Percentiles rank a stretch among this genome's conserved stretches.
These are phyloP conservation scores for Tarenaya hassleriana DNA, from an alignment of 345 rosid genomes.

Conservation along the genomic window DNA sequence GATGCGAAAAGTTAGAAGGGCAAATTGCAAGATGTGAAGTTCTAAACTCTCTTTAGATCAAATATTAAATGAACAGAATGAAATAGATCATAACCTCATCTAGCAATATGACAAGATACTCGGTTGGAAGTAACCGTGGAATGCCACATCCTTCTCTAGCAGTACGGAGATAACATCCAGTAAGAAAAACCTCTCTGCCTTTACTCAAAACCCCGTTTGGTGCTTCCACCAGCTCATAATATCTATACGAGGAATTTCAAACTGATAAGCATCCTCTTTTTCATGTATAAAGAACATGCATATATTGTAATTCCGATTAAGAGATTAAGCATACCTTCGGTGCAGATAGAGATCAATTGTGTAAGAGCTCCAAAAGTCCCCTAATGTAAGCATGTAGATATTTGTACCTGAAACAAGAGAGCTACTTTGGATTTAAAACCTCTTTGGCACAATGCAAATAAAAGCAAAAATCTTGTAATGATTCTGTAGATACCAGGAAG, in stretches of 20 bases:
- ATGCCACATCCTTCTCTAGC: constrained; percentile 81
- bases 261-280: constrained; percentile 13
- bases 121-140: constrained; percentile 87
- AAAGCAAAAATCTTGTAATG: constrained; percentile 10
- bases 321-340: constrained; percentile 44
- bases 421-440: constrained; percentile 4
- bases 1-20: constrained; percentile 2
- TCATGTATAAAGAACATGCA: too few relatives aligned
- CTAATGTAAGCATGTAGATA: constrained; percentile 82
- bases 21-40: constrained; percentile 8
- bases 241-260: constrained; percentile 36
- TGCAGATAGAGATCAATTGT: constrained; percentile 90
- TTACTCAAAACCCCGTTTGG: constrained; percentile 65
- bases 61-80: constrained; percentile 3
- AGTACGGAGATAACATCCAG: constrained; percentile 88
- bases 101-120: constrained; percentile 77
- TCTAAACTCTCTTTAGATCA: neutral
- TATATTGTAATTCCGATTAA: constrained; percentile 3
- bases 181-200: constrained; percentile 82
- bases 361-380: constrained; percentile 94
- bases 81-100: constrained; percentile 55
- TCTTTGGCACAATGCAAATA: neutral
- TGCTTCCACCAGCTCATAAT: constrained; percentile 76
- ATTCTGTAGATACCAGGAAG: constrained; percentile 53
- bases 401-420: constrained; percentile 56